Base-by-base conservation (phyloP, 352 stramenopile species). In the Phytophthora cryptogea region DNA sequence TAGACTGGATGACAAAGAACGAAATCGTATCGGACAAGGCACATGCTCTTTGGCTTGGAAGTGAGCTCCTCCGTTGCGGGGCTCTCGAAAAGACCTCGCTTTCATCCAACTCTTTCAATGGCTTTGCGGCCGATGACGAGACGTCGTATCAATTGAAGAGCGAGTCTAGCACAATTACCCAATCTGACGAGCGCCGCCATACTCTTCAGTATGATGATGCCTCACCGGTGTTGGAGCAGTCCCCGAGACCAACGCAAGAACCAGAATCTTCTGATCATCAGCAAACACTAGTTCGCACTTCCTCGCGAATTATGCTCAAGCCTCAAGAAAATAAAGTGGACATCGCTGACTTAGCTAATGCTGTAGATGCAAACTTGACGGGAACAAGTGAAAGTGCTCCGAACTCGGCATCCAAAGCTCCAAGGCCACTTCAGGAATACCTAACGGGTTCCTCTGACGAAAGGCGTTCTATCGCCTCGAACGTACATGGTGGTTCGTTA, bases 1-100 rank as follows among this genome's bases (percentile, higher is more conserved):
- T 94, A 20, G 63, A 72, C 8, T 92, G 80, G 80, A 90, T 94
- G 85, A 86, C 72, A 23, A 71, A 80, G 47, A 91, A 89, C 49
- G 80, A 92, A 59, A 88, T 92, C 32, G 81, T 92, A 27, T 75
- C 76, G 13, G 72, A 94, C 42, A 72, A 83, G 35, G 68, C 74
- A 20, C 83, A 94, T 45, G 85, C 83, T 0, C 57, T 83, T 1
- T 92, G 83, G 80, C 80, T 94, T 50, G 81, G 80, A n/a, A 73
- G 74, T 39, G 85, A 94, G 48, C 59, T 94, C 23, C 63, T 94
- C 14, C 65, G 71, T 2, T 83, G 80, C 32, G 78, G 78, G 0
- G 77, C 83, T 20, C 52, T 94, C 8, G 76, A 89, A 41, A 70
- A 65, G 28, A 72, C 60, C 5, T 48, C 68, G 6, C 40, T 65